Percentiles rank a stretch among this genome's conserved stretches.
phyloP scores from a whole-genome alignment of 148 eudicot species.

The Chenopodium quinoa region DNA sequence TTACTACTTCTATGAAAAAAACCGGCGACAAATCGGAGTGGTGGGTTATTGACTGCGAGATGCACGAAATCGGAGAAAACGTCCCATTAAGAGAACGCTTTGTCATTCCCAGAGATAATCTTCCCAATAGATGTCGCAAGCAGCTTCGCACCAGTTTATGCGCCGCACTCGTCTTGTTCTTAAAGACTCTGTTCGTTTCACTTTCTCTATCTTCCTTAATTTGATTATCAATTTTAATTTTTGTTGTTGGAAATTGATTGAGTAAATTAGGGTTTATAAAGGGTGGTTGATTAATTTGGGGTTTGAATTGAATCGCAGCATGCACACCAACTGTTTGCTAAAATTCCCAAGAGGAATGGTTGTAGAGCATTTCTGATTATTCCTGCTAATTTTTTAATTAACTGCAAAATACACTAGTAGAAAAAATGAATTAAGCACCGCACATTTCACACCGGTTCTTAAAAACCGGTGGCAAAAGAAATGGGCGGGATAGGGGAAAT shows the following conservation, averaged over 20 bases:
- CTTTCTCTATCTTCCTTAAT: neutral
- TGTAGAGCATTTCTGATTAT: neutral
- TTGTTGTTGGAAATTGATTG: neutral
- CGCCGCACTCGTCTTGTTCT: conserved; percentile 95
- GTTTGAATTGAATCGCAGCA: neutral
- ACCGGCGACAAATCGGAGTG: conserved; percentile 76
- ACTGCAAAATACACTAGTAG: neutral
- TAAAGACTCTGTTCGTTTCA: conserved; percentile 56
- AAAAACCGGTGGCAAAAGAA: too few relatives aligned
- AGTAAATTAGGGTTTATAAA: conserved; percentile 16
- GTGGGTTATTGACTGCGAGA: conserved; percentile 96
- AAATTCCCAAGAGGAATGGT: conserved; percentile 14
- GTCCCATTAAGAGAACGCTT: conserved; percentile 82
- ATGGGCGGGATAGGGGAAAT: too few relatives aligned
- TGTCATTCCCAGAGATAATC: conserved; percentile 80
- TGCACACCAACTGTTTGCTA: conserved; percentile 28
- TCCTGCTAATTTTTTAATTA: neutral
- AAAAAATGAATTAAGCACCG: too few relatives aligned
- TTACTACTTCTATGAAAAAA: conserved; percentile 33
- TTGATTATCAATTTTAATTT: too few relatives aligned
- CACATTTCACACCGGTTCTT: too few relatives aligned
- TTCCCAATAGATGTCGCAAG: conserved; percentile 80
- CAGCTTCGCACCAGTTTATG: conserved; percentile 97
- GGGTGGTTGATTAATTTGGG: neutral
- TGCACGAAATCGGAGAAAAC: conserved; percentile 96